Evolutionary conservation across 2,329 filamentous ascomycete species (phyloP).

Genomic region (Penicillium sclerotigenum): DNA sequence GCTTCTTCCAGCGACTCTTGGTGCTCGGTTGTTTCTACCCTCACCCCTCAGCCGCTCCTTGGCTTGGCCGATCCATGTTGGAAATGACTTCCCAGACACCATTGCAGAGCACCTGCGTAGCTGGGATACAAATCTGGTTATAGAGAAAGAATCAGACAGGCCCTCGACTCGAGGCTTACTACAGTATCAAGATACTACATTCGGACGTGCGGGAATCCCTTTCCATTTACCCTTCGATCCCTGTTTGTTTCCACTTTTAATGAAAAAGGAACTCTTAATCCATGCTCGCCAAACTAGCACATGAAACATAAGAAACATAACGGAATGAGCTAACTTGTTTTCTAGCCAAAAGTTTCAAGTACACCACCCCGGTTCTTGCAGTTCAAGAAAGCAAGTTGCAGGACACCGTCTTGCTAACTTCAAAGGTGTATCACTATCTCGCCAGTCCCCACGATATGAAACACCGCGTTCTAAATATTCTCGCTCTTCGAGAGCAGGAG

Average conservation of each 20-base stretch:
- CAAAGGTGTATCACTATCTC: slow-evolving; percentile 21
- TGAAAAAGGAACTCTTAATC: not conserved
- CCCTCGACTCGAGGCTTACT: slow-evolving; percentile 27
- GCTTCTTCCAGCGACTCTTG: slow-evolving; percentile 20
- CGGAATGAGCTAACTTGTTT: not conserved
- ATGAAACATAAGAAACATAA: too few species aligned
- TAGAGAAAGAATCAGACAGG: slow-evolving; percentile 7
- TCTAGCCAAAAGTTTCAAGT: slow-evolving; percentile 23
- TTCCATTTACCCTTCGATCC: not conserved
- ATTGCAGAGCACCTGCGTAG: slow-evolving; percentile 11
- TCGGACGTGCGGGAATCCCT: slow-evolving; percentile 25
- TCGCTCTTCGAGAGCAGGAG: slow-evolving; percentile 14
- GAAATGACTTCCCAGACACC: slow-evolving; percentile 24
- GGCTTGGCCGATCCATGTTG: slow-evolving; percentile 25
- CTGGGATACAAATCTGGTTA: slow-evolving; percentile 16
- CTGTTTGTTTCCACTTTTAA: not conserved
- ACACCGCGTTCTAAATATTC: slow-evolving; percentile 7
- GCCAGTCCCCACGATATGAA: slow-evolving; percentile 16
- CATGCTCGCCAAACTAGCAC: not conserved
- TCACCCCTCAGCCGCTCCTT: slow-evolving; percentile 13
- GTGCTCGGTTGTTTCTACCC: slow-evolving; percentile 27
- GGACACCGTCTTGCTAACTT: slow-evolving; percentile 4
- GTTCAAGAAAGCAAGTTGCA: slow-evolving; percentile 10
- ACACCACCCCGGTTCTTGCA: slow-evolving; percentile 22
- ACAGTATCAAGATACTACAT: slow-evolving; percentile 29